A percentile compares a stretch with the other conserved stretches of the same genome.
Conservation (phyloP, 208 protist genomes). For the Trypanosoma brucei region DNA sequence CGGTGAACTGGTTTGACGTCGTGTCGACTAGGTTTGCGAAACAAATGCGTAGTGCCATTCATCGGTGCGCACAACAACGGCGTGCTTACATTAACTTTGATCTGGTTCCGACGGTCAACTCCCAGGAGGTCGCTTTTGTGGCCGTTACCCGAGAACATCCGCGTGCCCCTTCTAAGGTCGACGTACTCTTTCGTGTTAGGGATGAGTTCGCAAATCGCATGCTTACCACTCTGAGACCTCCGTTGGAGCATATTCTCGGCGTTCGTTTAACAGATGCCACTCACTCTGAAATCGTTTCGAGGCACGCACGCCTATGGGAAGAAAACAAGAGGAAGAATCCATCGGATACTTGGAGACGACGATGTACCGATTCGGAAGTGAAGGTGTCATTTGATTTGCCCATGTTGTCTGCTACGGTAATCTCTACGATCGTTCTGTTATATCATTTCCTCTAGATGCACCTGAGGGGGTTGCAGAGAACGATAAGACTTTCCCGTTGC, state of each 20-base stretch:
- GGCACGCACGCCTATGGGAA: no score
- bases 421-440: no score
- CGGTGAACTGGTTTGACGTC: conserved; percentile 42
- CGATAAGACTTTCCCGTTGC: no score
- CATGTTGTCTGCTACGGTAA: no score
- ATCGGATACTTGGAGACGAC: conserved; percentile 8
- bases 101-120: conserved; percentile 28
- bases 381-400: no score
- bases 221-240: conserved; percentile 16
- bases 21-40: conserved; percentile 50
- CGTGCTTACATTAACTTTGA: conserved; percentile 22
- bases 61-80: conserved; percentile 17
- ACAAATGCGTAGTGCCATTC: conserved; percentile 24
- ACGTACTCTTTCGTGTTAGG: conserved; percentile 21
- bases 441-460: no score
- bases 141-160: conserved; percentile 1
- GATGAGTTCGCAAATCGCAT: conserved; percentile 15
- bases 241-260: conserved; percentile 6
- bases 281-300: no score
- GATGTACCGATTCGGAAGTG: conserved; percentile 4
- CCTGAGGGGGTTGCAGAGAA: no score
- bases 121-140: conserved; percentile 40
- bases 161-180: neutral
- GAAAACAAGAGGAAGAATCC: neutral
- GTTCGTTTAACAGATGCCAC: neutral